Percentiles rank a stretch among this genome's conserved stretches.
Evolutionary conservation across 495 filamentous ascomycete genomes (phyloP).

Genomic region (Oidiodendron maius): DNA sequence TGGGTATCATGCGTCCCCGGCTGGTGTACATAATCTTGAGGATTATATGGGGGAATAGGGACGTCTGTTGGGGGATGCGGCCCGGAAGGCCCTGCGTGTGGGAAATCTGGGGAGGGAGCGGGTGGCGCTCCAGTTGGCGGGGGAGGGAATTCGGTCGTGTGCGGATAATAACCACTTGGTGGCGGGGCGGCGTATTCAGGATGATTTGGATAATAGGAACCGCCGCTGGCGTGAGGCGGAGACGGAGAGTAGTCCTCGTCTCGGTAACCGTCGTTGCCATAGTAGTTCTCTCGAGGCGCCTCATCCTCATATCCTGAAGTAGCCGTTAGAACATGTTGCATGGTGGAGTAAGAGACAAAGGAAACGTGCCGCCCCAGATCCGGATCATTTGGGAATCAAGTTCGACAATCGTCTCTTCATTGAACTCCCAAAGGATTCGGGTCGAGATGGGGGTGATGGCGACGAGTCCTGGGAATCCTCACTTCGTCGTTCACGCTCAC

Average conservation of each 20-base stretch:
- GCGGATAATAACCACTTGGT: slow-evolving; percentile 3
- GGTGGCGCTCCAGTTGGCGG: slow-evolving; percentile 19
- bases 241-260: slow-evolving; percentile 34
- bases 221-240: slow-evolving; percentile 46
- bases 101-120: not conserved
- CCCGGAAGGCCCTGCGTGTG: slow-evolving; percentile 12
- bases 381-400: slow-evolving; percentile 19
- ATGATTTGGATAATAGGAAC: slow-evolving; percentile 38
- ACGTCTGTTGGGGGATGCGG: slow-evolving; percentile 13
- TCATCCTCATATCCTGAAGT: slow-evolving; percentile 23
- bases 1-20: slow-evolving; percentile 16
- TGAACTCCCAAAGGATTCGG: slow-evolving; percentile 17
- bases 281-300: slow-evolving; percentile 30
- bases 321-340: slow-evolving; percentile 16
- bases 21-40: slow-evolving; percentile 30
- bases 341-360: slow-evolving; percentile 1
- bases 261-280: slow-evolving; percentile 24
- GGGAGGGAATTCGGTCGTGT: slow-evolving; percentile 35
- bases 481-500: slow-evolving; percentile 29
- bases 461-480: slow-evolving; percentile 25
- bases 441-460: slow-evolving; percentile 20
- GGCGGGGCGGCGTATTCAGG: slow-evolving; percentile 39
- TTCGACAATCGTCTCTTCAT: slow-evolving; percentile 19
- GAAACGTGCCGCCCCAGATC: not conserved
- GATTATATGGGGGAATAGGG: slow-evolving; percentile 34